Percentiles rank a stretch among this genome's conserved stretches.
Evolutionary conservation across 2,329 filamentous ascomycete genomes (phyloP).

Genomic region (Colletotrichum tanaceti): DNA sequence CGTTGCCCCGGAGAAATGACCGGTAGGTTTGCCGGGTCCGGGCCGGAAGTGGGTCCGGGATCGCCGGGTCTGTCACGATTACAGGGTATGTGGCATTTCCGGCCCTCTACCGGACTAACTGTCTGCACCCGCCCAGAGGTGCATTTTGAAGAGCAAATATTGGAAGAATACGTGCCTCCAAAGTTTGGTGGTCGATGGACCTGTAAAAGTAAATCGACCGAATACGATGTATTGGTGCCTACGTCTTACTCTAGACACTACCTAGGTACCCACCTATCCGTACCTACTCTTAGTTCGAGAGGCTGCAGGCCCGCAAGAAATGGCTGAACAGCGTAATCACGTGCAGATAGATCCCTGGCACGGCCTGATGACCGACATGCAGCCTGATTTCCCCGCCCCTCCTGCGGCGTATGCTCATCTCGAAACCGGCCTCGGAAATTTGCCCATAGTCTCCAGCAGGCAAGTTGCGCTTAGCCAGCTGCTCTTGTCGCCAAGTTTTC

Average conservation of each 20-base stretch:
- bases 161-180: no score
- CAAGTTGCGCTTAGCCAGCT: not conserved
- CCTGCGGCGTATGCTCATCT: not conserved
- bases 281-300: no score
- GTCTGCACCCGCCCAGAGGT: no score
- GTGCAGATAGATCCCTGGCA: not conserved
- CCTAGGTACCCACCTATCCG: no score
- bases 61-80: not conserved
- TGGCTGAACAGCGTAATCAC: not conserved
- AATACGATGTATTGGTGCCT: no score
- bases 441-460: not conserved
- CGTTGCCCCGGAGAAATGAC: not conserved
- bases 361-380: not conserved
- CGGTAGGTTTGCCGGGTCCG: not conserved
- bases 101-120: no score
- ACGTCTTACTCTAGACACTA: no score
- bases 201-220: no score
- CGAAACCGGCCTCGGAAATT: not conserved
- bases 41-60: not conserved
- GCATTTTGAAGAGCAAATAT: no score
- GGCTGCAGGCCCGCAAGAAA: no score
- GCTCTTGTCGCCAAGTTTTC: not conserved
- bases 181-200: no score
- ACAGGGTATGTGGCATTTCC: no score
- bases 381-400: not conserved